These are phyloP conservation scores for Drosera capensis DNA, from an alignment of 148 eudicot species.

Conservation along the genomic window DNA sequence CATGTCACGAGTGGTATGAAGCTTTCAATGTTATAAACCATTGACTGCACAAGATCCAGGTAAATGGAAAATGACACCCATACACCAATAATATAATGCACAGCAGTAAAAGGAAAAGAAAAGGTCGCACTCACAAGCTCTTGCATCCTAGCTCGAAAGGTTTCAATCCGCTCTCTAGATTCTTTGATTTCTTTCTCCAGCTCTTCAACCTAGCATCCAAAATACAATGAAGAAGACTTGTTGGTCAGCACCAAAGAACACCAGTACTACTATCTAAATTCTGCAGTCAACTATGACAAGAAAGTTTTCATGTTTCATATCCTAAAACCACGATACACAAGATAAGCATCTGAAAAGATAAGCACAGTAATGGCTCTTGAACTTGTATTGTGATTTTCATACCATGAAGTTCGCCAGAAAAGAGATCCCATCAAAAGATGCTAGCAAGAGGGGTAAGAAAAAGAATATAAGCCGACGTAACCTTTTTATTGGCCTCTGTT, in stretches of 20 bases:
- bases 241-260: neutral
- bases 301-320: no score
- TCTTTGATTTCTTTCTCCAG: conserved; percentile 89
- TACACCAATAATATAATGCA: no score
- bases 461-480: conserved; percentile 4
- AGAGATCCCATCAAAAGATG: conserved; percentile 1
- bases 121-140: conserved; percentile 90
- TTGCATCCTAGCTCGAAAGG: conserved; percentile 88
- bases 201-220: conserved; percentile 61
- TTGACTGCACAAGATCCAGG: no score
- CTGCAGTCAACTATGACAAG: no score
- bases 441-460: neutral
- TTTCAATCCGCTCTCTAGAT: conserved; percentile 69
- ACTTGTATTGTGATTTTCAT: no score
- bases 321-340: no score
- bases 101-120: conserved; percentile 2
- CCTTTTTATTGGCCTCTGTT: conserved; percentile 75
- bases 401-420: no score
- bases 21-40: no score
- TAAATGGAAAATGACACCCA: no score
- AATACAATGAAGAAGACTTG: conserved; percentile 3
- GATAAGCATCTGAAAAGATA: no score
- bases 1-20: no score
- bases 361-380: no score
- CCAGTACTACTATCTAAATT: neutral